Conservation (phyloP, 768 basidiomycete species). For the Termitomyces sp. region DNA sequence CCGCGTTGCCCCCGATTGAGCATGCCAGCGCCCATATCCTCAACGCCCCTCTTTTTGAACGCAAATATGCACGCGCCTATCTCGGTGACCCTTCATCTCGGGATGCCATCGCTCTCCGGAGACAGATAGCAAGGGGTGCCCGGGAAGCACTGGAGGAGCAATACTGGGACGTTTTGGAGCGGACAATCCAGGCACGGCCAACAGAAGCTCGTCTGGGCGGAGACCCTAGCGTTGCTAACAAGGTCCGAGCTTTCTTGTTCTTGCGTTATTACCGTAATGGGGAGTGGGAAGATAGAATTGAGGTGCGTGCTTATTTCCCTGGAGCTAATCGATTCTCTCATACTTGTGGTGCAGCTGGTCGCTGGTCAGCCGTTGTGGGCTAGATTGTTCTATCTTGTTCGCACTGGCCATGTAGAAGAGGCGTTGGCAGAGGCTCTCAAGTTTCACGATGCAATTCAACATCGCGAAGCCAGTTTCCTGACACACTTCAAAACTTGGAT, state of each 20-base stretch:
- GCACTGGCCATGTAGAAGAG: constrained; percentile 79
- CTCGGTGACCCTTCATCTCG: constrained; percentile 63
- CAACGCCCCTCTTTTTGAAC: constrained; percentile 74
- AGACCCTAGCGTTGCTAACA: constrained; percentile 86
- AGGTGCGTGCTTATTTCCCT: constrained; percentile 46
- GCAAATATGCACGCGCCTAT: constrained; percentile 81
- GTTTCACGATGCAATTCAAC: constrained; percentile 67
- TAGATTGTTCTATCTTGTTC: constrained; percentile 86
- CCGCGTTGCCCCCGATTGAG: constrained; percentile 69
- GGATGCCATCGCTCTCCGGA: constrained; percentile 61
- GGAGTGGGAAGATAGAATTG: constrained; percentile 87
- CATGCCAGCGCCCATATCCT: constrained; percentile 81
- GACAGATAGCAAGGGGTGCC: constrained; percentile 75
- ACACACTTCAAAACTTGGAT: constrained; percentile 82
- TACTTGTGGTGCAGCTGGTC: constrained; percentile 52
- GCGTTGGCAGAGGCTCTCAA: constrained; percentile 73
- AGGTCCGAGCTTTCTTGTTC: constrained; percentile 81
- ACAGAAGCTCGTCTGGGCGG: constrained; percentile 87
- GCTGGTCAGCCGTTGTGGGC: constrained; percentile 92
- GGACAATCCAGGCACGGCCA: constrained; percentile 76
- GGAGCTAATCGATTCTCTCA: neutral
- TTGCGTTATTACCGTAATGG: constrained; percentile 76
- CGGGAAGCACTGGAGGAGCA: constrained; percentile 85
- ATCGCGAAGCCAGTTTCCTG: constrained; percentile 80
- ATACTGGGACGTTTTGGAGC: constrained; percentile 80